phyloP scores from a whole-genome alignment of 2,329 filamentous ascomycete genomes.

The Fusarium xylarioides region DNA sequence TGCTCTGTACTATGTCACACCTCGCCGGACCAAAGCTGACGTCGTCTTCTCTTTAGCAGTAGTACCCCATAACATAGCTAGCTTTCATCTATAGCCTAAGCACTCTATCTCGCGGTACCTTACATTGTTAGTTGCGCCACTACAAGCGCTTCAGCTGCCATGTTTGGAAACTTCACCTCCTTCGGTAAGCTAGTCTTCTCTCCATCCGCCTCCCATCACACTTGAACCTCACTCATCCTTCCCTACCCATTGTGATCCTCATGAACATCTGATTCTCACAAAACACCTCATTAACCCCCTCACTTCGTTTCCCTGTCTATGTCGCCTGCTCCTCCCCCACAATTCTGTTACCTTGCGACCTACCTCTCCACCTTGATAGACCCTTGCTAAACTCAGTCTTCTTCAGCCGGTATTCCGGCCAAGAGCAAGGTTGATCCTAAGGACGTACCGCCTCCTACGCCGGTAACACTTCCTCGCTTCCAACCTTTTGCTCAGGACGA shows the following conservation, averaged over 20 bases:
- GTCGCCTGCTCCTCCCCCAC: slow-evolving; percentile 22
- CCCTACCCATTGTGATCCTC: background rate
- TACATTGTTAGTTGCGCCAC: slow-evolving; percentile 35
- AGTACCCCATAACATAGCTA: background rate
- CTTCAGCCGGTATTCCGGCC: slow-evolving; percentile 43
- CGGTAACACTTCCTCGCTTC: slow-evolving; percentile 60
- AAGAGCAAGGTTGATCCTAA: slow-evolving; percentile 53
- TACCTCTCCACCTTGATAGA: slow-evolving; percentile 29
- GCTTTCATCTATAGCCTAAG: background rate
- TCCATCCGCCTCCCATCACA: slow-evolving; percentile 7
- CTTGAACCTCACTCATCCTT: background rate
- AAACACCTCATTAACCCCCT: slow-evolving; percentile 34
- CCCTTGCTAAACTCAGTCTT: slow-evolving; percentile 31
- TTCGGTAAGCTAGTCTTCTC: slow-evolving; percentile 48
- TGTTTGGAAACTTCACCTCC: slow-evolving; percentile 56
- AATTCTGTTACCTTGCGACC: slow-evolving; percentile 11
- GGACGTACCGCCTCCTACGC: slow-evolving; percentile 66
- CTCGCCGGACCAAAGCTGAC: slow-evolving; percentile 21
- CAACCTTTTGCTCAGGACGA: slow-evolving; percentile 50
- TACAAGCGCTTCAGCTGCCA: slow-evolving; percentile 40
- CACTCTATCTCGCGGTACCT: slow-evolving; percentile 22
- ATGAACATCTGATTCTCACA: slow-evolving; percentile 10
- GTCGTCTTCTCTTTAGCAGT: slow-evolving; percentile 19
- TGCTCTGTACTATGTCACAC: slow-evolving; percentile 18
- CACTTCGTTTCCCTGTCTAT: slow-evolving; percentile 19